Base-by-base conservation (phyloP, 2,329 filamentous ascomycete genomes). In the Davidsoniella australis region DNA sequence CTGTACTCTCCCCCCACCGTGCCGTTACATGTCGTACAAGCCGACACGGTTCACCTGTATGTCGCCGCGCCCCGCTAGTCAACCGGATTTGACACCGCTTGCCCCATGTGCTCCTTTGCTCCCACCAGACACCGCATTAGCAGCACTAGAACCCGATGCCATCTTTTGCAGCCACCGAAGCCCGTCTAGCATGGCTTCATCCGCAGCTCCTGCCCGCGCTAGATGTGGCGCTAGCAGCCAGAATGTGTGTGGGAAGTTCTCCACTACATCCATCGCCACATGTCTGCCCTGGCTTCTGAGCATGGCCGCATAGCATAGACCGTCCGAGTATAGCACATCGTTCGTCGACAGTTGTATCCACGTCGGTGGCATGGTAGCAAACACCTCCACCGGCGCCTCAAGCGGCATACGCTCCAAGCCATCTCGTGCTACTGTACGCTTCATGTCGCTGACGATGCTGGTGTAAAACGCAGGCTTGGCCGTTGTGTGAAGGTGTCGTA, bases 271-370 rank as follows among this genome's bases (percentile, higher is more conserved):
- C 5, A 69, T 56, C 50, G 57, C 61, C 0, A 71, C 65, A 10
- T 66, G 61, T 1, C 65, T 61, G 9, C 65, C 66, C 3, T 60
- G 63, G 10, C 61, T 57, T 39, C 57, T 59, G 51, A 73, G 56
- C 2, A 62, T 57, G 56, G 65, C 65, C 3, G 65, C 69, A 55
- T 71, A 72, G 54, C 69, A 73, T 7, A 69, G 54, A 8, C 70
- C 70, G 56, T 73, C 70, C 17, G 67, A 69, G 57, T 72, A 72
- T 52, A 72, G 62, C 39, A 66, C 64, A 54, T 74, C 70, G 47
- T 73, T 73, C 7, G 66, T 68, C 51, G 65, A 67, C 4, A 72
- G 58, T 59, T 73, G 70, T 14, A 73, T 63, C 64, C 66, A 73
- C 41, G 67, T 68, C 50, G 62, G 59, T 49, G 67, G 64, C 54